These are phyloP conservation scores for Pichia norvegensis DNA, from an alignment of 1,139 yeast genomes.

Conservation along the genomic window DNA sequence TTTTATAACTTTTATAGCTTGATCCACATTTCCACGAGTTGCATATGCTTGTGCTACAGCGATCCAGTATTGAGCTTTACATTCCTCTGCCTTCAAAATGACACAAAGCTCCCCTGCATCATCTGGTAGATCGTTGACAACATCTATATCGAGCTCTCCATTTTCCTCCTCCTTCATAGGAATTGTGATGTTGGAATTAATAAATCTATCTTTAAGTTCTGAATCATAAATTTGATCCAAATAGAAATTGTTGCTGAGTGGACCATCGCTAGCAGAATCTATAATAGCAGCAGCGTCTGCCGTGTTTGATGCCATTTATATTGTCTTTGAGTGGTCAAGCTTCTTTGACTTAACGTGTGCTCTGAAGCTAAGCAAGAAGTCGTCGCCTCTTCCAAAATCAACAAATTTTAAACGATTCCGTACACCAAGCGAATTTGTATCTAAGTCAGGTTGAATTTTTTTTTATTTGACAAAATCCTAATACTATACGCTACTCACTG, in stretches of 20 bases:
- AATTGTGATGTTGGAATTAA: slow-evolving; percentile 32
- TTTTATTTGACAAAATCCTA: no score
- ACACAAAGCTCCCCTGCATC: slow-evolving; percentile 78
- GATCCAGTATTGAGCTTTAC: slow-evolving; percentile 75
- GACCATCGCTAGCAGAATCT: slow-evolving; percentile 7
- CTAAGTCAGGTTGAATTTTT: background rate
- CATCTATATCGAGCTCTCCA: slow-evolving; percentile 67
- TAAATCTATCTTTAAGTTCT: slow-evolving; percentile 17
- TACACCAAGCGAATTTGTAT: background rate
- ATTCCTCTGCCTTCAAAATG: slow-evolving; percentile 70
- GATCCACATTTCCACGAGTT: slow-evolving; percentile 47
- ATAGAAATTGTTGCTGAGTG: slow-evolving; percentile 19
- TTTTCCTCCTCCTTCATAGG: slow-evolving; percentile 53
- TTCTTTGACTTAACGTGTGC: no score
- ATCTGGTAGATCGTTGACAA: slow-evolving; percentile 70
- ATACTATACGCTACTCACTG: no score
- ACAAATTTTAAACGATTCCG: background rate
- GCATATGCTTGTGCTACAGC: slow-evolving; percentile 78
- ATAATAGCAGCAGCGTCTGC: background rate
- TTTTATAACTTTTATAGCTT: slow-evolving; percentile 57
- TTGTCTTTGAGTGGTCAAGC: no score
- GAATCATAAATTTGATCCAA: slow-evolving; percentile 8
- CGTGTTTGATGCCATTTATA: slow-evolving; percentile 2
- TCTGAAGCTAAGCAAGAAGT: no score
- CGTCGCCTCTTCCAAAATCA: background rate